phyloP scores from a whole-genome alignment of 169 alveolate species.

The Cryptosporidium sp. region DNA sequence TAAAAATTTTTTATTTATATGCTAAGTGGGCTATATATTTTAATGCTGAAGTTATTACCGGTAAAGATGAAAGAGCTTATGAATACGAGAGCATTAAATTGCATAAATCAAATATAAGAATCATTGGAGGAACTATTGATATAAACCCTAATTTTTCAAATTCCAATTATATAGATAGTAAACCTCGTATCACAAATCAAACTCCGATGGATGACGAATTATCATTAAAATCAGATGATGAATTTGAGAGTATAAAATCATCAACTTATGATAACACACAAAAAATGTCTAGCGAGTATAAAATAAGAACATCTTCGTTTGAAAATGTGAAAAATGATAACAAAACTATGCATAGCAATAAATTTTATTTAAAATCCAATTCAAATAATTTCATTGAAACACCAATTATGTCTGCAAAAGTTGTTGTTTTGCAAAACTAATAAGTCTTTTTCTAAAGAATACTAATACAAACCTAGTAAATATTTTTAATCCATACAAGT shows the following conservation, averaged over 20 bases:
- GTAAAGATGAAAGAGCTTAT: background rate
- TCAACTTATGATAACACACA: background rate
- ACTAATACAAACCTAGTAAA: background rate
- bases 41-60: background rate
- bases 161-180: background rate
- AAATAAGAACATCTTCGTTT: background rate
- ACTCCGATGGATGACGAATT: background rate
- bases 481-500: background rate
- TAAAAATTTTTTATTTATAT: constrained; percentile 44
- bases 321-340: background rate
- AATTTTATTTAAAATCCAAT: background rate
- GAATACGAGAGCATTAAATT: constrained; percentile 24
- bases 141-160: background rate
- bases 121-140: constrained; percentile 49
- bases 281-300: background rate
- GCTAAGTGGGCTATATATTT: constrained; percentile 31
- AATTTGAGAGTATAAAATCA: constrained; percentile 7
- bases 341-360: background rate
- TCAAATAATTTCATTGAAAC: constrained; percentile 13
- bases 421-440: constrained; percentile 35
- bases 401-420: constrained; percentile 59
- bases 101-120: constrained; percentile 54
- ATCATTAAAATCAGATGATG: constrained; percentile 10
- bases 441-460: too few relatives aligned
- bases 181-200: background rate